Base-by-base conservation (phyloP, 805 yeast species). In the Candida taoyuanica region DNA sequence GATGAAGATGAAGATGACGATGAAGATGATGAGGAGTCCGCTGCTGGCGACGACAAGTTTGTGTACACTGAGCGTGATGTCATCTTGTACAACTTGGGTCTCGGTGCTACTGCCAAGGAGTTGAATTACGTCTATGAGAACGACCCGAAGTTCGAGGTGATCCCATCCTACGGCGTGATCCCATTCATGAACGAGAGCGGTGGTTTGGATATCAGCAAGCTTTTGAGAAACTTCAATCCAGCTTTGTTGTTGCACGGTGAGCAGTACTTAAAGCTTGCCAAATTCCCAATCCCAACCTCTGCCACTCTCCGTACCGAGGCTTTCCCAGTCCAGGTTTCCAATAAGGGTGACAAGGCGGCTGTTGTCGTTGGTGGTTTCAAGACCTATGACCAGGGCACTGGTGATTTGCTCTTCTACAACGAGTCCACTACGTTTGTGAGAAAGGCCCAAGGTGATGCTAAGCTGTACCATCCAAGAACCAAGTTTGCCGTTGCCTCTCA, bases 241-340 rank as follows among this genome's bases (percentile, higher is more conserved):
- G 81, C 87, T 77, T 72, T 82, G 63, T 71, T 91, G 56, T 73
- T 91, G 50, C 98, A 91, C 60, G 98, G 98, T 43, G 98, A 91
- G 66, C 97, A 91, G 62, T 91, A 84, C 63, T 69, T 89, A 52
- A 87, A 78, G 63, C 61, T 91, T 46, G 71, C 71, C 47, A 75
- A 80, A 60, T 79, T 74, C 69, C 93, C 95, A 41, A 70, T 91
- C 41, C 94, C 96, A 45, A 75, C 84, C 1, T 70, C 73, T 45
- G 95, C 81, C 3, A 58, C 64, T 2, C 61, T 88, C 31, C 70
- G 63, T 39, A 84, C 95, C 7, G 70, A 71, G 31, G 73, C 76
- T 42, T 66, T 58, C 46, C 88, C 95, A 33, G 68, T 91, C 36
- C 85, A 84, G 15, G 76, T 86, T 14, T 61, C 82, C 15, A 91